Evolutionary conservation across 108 stramenopile genomes (phyloP).

Genomic region (Nitzschia sp.): DNA sequence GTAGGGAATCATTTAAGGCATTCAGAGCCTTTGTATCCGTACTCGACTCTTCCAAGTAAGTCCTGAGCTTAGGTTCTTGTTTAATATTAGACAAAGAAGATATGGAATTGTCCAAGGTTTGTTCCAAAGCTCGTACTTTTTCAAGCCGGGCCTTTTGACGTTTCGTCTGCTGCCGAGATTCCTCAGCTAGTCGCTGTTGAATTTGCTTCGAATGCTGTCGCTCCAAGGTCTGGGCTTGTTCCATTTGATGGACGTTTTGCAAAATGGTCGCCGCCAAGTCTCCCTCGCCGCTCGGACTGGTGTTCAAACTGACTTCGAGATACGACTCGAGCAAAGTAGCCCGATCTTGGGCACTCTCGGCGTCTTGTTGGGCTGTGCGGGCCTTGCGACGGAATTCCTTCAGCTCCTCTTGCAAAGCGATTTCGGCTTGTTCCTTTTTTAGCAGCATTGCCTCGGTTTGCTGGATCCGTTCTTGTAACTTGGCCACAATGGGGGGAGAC

Average conservation of each 20-base stretch:
- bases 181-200: neutral
- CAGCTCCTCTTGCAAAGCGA: neutral
- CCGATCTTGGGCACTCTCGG: slow-evolving; percentile 8
- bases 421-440: slow-evolving; percentile 1
- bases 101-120: no score
- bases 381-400: neutral
- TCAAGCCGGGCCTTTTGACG: slow-evolving; percentile 12
- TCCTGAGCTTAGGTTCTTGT: no score
- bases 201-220: slow-evolving; percentile 6
- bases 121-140: slow-evolving; percentile 1
- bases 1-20: no score
- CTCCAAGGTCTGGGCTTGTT: neutral
- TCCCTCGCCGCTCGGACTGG: neutral
- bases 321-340: neutral
- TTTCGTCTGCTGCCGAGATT: neutral
- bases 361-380: neutral
- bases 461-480: neutral
- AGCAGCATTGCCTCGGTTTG: neutral
- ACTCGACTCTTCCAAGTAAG: no score
- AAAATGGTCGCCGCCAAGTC: neutral
- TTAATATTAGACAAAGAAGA: no score
- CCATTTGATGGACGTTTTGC: neutral
- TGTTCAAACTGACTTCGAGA: neutral
- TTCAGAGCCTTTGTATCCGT: no score
- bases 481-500: neutral